Evolutionary conservation across 768 basidiomycete species (phyloP).

Genomic region (Arthromyces matolae): DNA sequence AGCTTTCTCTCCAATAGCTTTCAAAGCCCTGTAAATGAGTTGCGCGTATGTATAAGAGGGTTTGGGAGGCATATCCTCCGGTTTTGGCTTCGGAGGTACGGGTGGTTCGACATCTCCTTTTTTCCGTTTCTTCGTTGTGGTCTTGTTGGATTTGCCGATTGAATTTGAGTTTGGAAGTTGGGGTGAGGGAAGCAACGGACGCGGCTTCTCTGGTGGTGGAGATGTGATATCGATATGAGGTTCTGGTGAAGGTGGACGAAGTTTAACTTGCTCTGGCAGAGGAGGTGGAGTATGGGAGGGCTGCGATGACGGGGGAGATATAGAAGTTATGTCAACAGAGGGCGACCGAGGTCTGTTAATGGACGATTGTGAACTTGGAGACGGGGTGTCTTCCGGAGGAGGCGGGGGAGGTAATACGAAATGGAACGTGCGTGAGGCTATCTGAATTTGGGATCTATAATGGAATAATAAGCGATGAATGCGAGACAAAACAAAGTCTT

Average conservation of each 20-base stretch:
- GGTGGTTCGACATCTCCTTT: constrained; percentile 48
- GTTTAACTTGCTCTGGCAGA: constrained; percentile 44
- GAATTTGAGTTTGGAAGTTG: constrained; percentile 63
- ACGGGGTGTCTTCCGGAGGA: constrained; percentile 75
- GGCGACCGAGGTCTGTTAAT: constrained; percentile 68
- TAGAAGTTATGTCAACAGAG: constrained; percentile 77
- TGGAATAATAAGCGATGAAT: constrained; percentile 8
- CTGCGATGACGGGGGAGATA: constrained; percentile 78
- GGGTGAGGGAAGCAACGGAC: constrained; percentile 34
- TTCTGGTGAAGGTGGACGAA: constrained; percentile 38
- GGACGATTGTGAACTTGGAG: constrained; percentile 74
- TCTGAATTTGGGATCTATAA: constrained; percentile 88
- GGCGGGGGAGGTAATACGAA: constrained; percentile 92
- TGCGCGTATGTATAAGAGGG: constrained; percentile 90
- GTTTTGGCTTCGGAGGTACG: constrained; percentile 42
- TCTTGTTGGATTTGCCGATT: constrained; percentile 45
- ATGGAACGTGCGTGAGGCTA: constrained; percentile 94
- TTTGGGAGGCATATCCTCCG: constrained; percentile 82
- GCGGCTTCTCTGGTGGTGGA: constrained; percentile 36
- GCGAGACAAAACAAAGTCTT: constrained; percentile 1
- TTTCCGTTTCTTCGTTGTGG: constrained; percentile 66
- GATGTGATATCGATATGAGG: constrained; percentile 37
- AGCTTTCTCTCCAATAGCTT: constrained; percentile 76
- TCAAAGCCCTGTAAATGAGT: constrained; percentile 86
- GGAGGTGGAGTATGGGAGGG: constrained; percentile 75